phyloP scores from a whole-genome alignment of 768 basidiomycete genomes.

The Rhodotorula diobovata region DNA sequence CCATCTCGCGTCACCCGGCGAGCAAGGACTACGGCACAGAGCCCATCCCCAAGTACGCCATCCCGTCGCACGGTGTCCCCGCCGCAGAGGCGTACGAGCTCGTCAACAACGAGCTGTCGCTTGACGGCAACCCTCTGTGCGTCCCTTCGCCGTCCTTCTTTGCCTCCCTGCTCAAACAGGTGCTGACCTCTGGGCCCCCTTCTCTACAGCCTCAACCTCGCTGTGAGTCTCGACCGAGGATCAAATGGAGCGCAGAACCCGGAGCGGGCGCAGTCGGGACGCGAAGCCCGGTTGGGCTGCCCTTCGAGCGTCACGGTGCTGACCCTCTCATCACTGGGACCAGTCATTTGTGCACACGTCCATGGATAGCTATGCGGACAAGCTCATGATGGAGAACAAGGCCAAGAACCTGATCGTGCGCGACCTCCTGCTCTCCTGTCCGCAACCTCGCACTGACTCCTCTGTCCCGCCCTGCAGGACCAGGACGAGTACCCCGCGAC shows the following conservation, averaged over 20 bases:
- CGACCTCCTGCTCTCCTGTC: neutral
- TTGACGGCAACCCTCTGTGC: conserved; percentile 35
- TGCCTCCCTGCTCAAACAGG: too few relatives aligned
- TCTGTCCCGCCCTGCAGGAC: neutral
- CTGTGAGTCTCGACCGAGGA: conserved; percentile 44
- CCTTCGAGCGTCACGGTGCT: too few relatives aligned
- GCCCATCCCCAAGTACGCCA: conserved; percentile 65
- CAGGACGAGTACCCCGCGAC: conserved; percentile 61
- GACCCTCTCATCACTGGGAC: too few relatives aligned
- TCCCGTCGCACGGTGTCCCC: conserved; percentile 58
- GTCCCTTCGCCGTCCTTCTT: neutral
- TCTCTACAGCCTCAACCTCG: conserved; percentile 57
- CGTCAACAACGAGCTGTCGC: conserved; percentile 53
- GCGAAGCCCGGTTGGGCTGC: too few relatives aligned
- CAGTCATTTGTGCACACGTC: conserved; percentile 58
- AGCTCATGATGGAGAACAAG: conserved; percentile 50
- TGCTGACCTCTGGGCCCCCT: conserved; percentile 56
- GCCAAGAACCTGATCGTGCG: conserved; percentile 59
- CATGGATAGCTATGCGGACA: conserved; percentile 42
- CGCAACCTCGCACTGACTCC: neutral
- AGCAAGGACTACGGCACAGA: conserved; percentile 49
- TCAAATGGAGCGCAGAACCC: too few relatives aligned
- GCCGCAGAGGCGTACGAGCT: conserved; percentile 46
- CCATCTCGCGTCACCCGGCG: conserved; percentile 38
- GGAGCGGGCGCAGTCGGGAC: too few relatives aligned